phyloP scores from a whole-genome alignment of 78 protist genomes.

The Cavenderia fasciculata region DNA sequence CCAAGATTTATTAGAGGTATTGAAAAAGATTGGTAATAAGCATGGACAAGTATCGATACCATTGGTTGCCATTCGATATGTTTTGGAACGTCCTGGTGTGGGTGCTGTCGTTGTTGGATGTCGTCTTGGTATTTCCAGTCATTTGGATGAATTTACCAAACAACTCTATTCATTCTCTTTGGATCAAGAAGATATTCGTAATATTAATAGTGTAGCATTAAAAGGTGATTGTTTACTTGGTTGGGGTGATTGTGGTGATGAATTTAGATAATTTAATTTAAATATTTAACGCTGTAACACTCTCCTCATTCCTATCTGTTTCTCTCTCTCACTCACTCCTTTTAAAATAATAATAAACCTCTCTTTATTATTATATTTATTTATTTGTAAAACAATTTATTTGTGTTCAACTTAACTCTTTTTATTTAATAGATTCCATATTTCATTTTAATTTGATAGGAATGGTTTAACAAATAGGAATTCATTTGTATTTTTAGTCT shows the following conservation, averaged over 20 bases:
- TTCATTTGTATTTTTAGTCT: conserved; percentile 51
- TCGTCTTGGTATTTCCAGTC: conserved; percentile 57
- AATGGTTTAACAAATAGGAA: conserved; percentile 70
- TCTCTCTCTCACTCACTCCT: too few species aligned
- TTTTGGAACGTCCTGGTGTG: conserved; percentile 20
- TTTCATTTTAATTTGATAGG: too few species aligned
- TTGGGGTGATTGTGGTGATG: conserved; percentile 69
- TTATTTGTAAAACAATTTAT: too few species aligned
- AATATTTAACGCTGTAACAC: too few species aligned
- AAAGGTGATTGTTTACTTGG: conserved; percentile 73
- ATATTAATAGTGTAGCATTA: not conserved
- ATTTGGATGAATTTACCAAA: conserved; percentile 31
- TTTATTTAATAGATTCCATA: too few species aligned
- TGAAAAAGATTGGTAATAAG: conserved; percentile 36
- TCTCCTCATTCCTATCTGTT: too few species aligned
- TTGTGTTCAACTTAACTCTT: too few species aligned
- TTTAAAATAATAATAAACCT: too few species aligned
- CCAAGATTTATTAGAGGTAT: conserved; percentile 45
- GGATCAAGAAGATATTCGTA: conserved; percentile 17
- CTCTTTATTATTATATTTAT: too few species aligned
- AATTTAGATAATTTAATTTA: conserved; percentile 2
- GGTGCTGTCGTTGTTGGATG: conserved; percentile 58
- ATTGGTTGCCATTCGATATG: conserved; percentile 30
- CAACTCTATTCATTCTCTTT: conserved; percentile 18
- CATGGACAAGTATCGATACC: conserved; percentile 54